These are phyloP conservation scores for Cordyceps farinosa DNA, from an alignment of 2,329 filamentous ascomycete species.

Conservation along the genomic window DNA sequence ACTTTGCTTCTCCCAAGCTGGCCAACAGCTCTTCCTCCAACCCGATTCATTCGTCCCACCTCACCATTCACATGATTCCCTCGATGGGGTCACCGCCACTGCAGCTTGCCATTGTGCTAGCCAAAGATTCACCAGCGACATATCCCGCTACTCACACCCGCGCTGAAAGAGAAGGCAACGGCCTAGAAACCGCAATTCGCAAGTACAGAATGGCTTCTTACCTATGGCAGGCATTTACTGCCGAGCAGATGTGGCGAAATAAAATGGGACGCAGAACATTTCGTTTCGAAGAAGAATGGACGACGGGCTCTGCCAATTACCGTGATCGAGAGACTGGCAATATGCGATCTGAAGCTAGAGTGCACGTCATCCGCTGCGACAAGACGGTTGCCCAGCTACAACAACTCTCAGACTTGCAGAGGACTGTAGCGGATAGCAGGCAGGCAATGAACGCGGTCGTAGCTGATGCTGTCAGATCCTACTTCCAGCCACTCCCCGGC, in stretches of 20 bases:
- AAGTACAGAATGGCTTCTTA: conserved; percentile 97
- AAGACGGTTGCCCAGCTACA: conserved; percentile 83
- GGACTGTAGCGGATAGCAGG: conserved; percentile 65
- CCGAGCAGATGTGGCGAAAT: conserved; percentile 92
- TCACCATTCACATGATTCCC: conserved; percentile 84
- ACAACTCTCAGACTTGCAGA: conserved; percentile 73
- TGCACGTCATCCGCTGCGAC: conserved; percentile 79
- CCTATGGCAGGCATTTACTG: conserved; percentile 94
- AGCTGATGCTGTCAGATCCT: conserved; percentile 68
- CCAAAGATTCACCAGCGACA: conserved; percentile 79
- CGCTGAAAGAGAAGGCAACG: conserved; percentile 75
- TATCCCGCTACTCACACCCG: conserved; percentile 80
- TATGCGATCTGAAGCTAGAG: conserved; percentile 85
- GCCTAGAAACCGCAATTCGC: conserved; percentile 71
- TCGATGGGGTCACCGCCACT: conserved; percentile 75
- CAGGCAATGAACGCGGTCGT: conserved; percentile 76
- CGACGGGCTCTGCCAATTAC: conserved; percentile 71
- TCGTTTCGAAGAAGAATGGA: conserved; percentile 94
- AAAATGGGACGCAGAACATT: conserved; percentile 82
- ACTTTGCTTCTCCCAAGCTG: conserved; percentile 81
- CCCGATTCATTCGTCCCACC: conserved; percentile 71
- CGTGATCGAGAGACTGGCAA: conserved; percentile 67
- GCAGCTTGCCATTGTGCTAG: conserved; percentile 83
- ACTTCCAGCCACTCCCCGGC: conserved; percentile 71
- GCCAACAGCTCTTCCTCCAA: conserved; percentile 64